A percentile compares a stretch with the other conserved stretches of the same genome.
These are phyloP conservation scores for Beauveria sp. DNA, from an alignment of 2,329 filamentous ascomycete species.

Conservation along the genomic window DNA sequence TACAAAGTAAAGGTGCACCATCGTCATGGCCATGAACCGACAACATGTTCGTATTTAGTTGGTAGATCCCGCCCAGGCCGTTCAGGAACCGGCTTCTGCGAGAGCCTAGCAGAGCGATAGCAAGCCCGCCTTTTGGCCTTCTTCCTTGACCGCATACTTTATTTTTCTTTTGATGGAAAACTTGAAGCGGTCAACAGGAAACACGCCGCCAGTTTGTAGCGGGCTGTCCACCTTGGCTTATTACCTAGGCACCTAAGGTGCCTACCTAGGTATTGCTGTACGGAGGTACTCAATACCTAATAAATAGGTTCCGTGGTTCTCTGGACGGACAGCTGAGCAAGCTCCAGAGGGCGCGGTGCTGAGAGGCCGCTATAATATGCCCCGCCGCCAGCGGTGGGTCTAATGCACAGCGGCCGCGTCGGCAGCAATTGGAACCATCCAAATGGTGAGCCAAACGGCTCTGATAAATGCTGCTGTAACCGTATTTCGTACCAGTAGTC, in stretches of 20 bases:
- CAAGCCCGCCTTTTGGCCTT: not conserved
- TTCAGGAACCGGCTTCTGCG: not conserved
- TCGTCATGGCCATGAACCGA: not conserved
- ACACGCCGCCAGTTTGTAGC: not conserved
- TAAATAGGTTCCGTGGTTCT: not conserved
- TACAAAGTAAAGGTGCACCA: not conserved
- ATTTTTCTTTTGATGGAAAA: not conserved
- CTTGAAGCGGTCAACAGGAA: conserved; percentile 5
- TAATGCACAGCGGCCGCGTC: conserved; percentile 6
- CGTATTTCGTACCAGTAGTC: too few relatives aligned
- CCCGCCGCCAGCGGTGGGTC: conserved; percentile 7
- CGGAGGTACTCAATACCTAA: too few relatives aligned
- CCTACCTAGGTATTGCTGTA: not conserved
- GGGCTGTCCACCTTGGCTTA: not conserved
- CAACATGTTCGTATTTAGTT: not conserved
- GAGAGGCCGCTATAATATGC: not conserved
- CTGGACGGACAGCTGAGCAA: not conserved
- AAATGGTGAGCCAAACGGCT: not conserved
- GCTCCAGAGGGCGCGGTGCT: conserved; percentile 1
- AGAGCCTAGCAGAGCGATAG: not conserved
- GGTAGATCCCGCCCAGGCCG: not conserved
- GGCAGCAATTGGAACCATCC: not conserved
- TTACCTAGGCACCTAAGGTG: not conserved
- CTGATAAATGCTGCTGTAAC: not conserved
- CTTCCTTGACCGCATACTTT: conserved; percentile 3